Evolutionary conservation across 177 flowering plant species (phyloP).

Genomic region (Vitis hybrid): DNA sequence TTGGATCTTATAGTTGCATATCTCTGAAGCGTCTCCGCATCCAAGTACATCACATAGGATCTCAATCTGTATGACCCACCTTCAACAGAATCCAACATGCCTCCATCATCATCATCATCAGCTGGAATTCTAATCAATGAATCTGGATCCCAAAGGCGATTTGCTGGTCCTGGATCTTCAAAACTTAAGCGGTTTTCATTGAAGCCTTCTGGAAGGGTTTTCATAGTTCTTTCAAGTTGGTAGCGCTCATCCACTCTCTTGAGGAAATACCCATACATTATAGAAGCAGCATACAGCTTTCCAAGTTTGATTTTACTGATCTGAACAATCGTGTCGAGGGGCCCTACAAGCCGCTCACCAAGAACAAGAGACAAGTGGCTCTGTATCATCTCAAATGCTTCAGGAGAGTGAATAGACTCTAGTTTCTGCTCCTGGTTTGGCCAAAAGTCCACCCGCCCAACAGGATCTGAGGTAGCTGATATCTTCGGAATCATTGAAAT

Average conservation of each 20-base stretch:
- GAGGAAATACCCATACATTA: conserved; percentile 95
- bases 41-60: conserved; percentile 88
- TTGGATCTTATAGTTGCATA: conserved; percentile 85
- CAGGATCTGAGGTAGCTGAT: conserved; percentile 50
- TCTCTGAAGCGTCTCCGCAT: conserved; percentile 81
- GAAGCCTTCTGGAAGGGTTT: conserved; percentile 63
- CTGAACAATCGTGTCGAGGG: conserved; percentile 52
- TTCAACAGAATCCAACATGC: conserved; percentile 27
- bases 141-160: conserved; percentile 71
- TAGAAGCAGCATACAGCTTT: conserved; percentile 95
- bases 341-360: conserved; percentile 71
- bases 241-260: conserved; percentile 83
- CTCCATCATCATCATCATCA: conserved; percentile 33
- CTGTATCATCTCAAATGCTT: conserved; percentile 88
- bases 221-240: conserved; percentile 85
- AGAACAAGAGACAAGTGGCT: conserved; percentile 80
- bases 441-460: conserved; percentile 75
- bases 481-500: conserved; percentile 83
- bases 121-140: conserved; percentile 49
- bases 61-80: conserved; percentile 49
- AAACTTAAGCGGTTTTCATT: conserved; percentile 25
- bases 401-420: conserved; percentile 77
- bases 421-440: conserved; percentile 85
- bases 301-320: conserved; percentile 90
- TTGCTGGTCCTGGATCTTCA: conserved; percentile 35